Conservation (phyloP, 176 grass and related monocot species). For the Aegilops bicornis region DNA sequence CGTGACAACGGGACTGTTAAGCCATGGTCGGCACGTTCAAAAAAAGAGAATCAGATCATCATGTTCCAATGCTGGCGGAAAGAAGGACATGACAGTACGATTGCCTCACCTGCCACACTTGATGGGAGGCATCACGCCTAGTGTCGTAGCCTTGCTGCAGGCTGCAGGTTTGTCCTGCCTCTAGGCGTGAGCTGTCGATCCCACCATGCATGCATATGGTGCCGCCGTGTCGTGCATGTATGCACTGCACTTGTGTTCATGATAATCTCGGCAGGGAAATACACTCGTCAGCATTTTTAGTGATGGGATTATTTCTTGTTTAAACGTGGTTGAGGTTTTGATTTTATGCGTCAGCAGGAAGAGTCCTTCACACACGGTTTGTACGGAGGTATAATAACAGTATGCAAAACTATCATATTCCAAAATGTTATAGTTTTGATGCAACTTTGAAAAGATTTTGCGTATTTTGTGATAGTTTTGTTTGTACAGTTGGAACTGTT, state of each 20-base stretch:
- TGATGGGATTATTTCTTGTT: too few relatives aligned
- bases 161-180: not conserved
- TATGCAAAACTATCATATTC: too few relatives aligned
- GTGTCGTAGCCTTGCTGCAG: not conserved
- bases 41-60: not conserved
- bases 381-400: too few relatives aligned
- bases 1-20: not conserved
- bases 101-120: not conserved
- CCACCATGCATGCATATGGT: not conserved
- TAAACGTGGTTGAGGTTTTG: too few relatives aligned
- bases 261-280: too few relatives aligned
- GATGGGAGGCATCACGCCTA: not conserved
- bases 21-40: not conserved
- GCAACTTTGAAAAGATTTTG: too few relatives aligned
- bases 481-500: not conserved
- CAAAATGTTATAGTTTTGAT: too few relatives aligned
- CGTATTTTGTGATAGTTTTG: too few relatives aligned
- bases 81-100: not conserved
- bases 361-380: too few relatives aligned
- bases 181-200: not conserved
- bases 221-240: not conserved
- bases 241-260: too few relatives aligned
- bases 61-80: constrained; percentile 5
- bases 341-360: too few relatives aligned
- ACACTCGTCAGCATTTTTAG: too few relatives aligned